Evolutionary conservation across 2,329 filamentous ascomycete genomes (phyloP), one percentile per base, ranked within the genome.

Genomic region (Lecanicillium sp.): DNA sequence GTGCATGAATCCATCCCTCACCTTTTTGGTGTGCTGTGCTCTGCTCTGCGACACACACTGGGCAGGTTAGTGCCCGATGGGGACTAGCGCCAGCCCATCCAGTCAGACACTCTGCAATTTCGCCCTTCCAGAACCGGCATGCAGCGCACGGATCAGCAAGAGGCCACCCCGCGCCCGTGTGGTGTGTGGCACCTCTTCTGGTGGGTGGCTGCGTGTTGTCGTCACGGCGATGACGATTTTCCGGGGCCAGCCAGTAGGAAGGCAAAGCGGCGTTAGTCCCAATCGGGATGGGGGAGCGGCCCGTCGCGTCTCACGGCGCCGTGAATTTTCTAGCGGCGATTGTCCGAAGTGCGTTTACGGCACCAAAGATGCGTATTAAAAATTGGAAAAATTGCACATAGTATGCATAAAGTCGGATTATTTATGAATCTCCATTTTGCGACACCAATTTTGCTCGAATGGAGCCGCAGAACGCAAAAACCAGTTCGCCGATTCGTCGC

Each of bases 181-280:
- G 9, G 25, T 17, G 8, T 5, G 29, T 31, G 29, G 8, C 18
- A 40, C 25, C 19, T 18, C 5, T 36, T 34, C 33, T 17, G 14
- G 20, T 12, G 5, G 5, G 15, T 32, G 14, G 13, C n/a, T n/a
- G n/a, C n/a, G n/a, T n/a, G 33, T 45, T 46, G 57, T 61, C 55
- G 58, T 60, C 58, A 48, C 46, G 53, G 56, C 48, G 51, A 61
- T 58, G 52, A 52, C 50, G 49, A 49, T 50, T 49, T 50, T 45
- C 43, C 39, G 46, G 35, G 43, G 40, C 30, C 22, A 11, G 22
- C 22, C 22, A 25, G 11, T 7, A 25, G 11, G 22, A 25, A 25
- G 22, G 7, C 7, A 25, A n/a, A n/a, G 14, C 6, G 29, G 29
- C 29, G 29, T 30, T 13, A 30, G 14, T 5, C 14, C 14, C n/a